Conservation (phyloP, 2,329 filamentous ascomycete species). For the Fusarium torulosum region DNA sequence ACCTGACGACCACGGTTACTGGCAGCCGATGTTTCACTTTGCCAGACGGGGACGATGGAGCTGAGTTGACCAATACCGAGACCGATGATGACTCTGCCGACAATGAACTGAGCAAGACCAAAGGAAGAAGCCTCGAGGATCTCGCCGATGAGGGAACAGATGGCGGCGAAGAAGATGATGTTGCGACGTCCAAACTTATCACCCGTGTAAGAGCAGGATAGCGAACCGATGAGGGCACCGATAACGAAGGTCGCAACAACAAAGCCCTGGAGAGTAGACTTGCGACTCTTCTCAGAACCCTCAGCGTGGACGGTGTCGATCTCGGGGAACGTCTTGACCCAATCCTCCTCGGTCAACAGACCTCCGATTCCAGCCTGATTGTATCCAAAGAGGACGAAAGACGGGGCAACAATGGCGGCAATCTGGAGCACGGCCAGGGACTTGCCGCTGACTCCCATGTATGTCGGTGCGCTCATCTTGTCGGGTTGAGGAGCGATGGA, state of each 20-base stretch:
- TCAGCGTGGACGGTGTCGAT: conserved; percentile 65
- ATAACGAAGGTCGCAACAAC: conserved; percentile 67
- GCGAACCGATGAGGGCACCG: conserved; percentile 68
- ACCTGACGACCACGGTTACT: conserved; percentile 62
- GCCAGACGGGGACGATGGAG: conserved; percentile 67
- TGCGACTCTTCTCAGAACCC: conserved; percentile 51
- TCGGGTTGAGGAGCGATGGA: neutral
- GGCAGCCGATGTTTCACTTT: conserved; percentile 64
- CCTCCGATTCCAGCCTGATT: conserved; percentile 79
- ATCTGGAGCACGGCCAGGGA: conserved; percentile 55
- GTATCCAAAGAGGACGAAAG: conserved; percentile 63
- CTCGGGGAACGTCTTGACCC: conserved; percentile 65
- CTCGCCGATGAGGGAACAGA: conserved; percentile 65
- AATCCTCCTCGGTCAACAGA: conserved; percentile 72
- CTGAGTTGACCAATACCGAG: conserved; percentile 66
- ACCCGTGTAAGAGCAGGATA: conserved; percentile 60
- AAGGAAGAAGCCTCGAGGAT: conserved; percentile 67
- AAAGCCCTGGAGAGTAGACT: conserved; percentile 60
- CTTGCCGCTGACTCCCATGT: conserved; percentile 55
- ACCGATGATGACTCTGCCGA: conserved; percentile 65
- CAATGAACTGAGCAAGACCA: conserved; percentile 49
- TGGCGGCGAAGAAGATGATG: conserved; percentile 66
- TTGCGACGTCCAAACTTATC: conserved; percentile 69
- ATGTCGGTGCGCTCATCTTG: conserved; percentile 39
- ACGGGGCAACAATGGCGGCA: conserved; percentile 58